A percentile compares a stretch with the other conserved stretches of the same genome.
Conservation (phyloP, 768 basidiomycete species). For the Hygrophorus pudorinus region DNA sequence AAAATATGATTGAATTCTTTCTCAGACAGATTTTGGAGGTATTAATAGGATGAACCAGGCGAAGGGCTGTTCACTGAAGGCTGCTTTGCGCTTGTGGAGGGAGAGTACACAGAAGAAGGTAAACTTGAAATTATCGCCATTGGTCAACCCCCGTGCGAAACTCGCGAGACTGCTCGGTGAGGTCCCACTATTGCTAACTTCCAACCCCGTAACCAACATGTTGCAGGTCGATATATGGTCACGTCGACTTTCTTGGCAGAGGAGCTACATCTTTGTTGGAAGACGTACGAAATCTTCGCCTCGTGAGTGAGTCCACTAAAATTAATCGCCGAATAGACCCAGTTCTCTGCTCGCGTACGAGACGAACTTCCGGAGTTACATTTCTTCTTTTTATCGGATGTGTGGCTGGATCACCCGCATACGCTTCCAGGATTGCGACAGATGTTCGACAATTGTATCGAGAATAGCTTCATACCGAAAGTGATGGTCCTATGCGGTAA, state of each 20-base stretch:
- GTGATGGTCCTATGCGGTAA: slow-evolving; percentile 92
- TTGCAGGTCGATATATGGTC: slow-evolving; percentile 82
- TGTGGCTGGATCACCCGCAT: slow-evolving; percentile 87
- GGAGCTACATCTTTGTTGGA: slow-evolving; percentile 85
- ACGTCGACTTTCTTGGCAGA: slow-evolving; percentile 94
- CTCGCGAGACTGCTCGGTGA: slow-evolving; percentile 73
- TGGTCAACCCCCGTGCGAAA: slow-evolving; percentile 95
- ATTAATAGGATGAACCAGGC: slow-evolving; percentile 68
- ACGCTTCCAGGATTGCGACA: slow-evolving; percentile 72
- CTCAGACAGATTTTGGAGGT: slow-evolving; percentile 9
- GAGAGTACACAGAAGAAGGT: slow-evolving; percentile 91
- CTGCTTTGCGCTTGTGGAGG: slow-evolving; percentile 89
- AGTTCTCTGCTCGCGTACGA: slow-evolving; percentile 50
- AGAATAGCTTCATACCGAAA: slow-evolving; percentile 79
- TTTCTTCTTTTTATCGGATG: slow-evolving; percentile 92
- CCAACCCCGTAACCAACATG: slow-evolving; percentile 8
- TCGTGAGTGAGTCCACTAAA: not conserved
- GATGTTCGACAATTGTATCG: slow-evolving; percentile 85
- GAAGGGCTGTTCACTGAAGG: slow-evolving; percentile 97
- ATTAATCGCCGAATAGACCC: slow-evolving; percentile 31
- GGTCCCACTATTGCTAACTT: slow-evolving; percentile 10
- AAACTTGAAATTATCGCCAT: slow-evolving; percentile 85
- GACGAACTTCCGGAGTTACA: slow-evolving; percentile 68
- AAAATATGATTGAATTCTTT: slow-evolving; percentile 13
- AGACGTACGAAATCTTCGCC: slow-evolving; percentile 49